phyloP scores from a whole-genome alignment of 495 filamentous ascomycete genomes.

The Rostrohypoxylon terebratum region DNA sequence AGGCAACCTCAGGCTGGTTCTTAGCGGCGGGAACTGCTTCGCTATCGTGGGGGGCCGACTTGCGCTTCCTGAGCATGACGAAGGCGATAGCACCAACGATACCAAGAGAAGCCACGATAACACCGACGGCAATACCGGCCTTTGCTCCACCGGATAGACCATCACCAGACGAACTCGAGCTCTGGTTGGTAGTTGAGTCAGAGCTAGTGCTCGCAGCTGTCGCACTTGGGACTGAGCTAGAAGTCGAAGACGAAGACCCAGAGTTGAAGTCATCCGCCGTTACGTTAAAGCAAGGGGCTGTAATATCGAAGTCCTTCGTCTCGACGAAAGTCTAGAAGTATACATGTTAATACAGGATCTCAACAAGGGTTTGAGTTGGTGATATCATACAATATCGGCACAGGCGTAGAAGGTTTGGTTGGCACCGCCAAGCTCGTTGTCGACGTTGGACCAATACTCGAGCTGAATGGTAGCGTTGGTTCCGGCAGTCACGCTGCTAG shows the following conservation, averaged over 20 bases:
- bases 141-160: slow-evolving; percentile 59
- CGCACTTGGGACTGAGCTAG: slow-evolving; percentile 24
- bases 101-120: slow-evolving; percentile 53
- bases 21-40: slow-evolving; percentile 28
- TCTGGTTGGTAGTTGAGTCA: slow-evolving; percentile 5
- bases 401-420: slow-evolving; percentile 66
- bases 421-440: slow-evolving; percentile 49
- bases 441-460: slow-evolving; percentile 60
- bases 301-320: slow-evolving; percentile 50
- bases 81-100: slow-evolving; percentile 44
- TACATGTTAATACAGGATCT: neutral
- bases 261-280: slow-evolving; percentile 53
- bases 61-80: slow-evolving; percentile 40
- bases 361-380: too few relatives aligned
- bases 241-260: slow-evolving; percentile 37
- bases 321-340: slow-evolving; percentile 56
- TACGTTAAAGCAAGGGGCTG: slow-evolving; percentile 65
- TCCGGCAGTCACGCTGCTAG: slow-evolving; percentile 52
- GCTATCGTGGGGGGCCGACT: slow-evolving; percentile 15
- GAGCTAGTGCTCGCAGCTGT: slow-evolving; percentile 17
- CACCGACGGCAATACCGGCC: slow-evolving; percentile 62
- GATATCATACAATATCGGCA: slow-evolving; percentile 58
- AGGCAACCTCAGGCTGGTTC: slow-evolving; percentile 37
- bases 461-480: slow-evolving; percentile 66
- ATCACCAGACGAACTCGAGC: slow-evolving; percentile 25